Evolutionary conservation across 2,329 filamentous ascomycete species (phyloP), one percentile per base, ranked within the genome.

Genomic region (Lecanicillium sp.): DNA sequence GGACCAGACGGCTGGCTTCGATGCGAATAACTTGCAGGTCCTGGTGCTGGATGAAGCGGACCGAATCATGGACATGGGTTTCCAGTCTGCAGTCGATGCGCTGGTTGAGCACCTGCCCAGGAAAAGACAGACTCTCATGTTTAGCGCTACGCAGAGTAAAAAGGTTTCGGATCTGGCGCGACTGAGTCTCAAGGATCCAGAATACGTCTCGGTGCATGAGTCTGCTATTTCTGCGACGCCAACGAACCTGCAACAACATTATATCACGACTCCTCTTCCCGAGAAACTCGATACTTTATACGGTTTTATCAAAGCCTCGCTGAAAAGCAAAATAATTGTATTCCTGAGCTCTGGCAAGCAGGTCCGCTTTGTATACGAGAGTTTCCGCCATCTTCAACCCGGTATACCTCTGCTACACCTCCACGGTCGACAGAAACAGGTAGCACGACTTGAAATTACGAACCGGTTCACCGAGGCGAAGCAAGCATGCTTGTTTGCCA

Each of bases 1-100:
- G 53, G 90, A 94, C 53, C 89, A 95, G 66, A 96, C 90, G 0
- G 85, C 87, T 1, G 80, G 83, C 14, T 84, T 98, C 55, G 87
- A 90, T 47, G 84, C 90, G 46, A 83, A 92, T 57, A 92, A 94
- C 56, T 60, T 98, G 46, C 86, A 94, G 63, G 85, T 98, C 58
- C 67, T 98, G 36, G 89, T 98, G 0, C 69, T 98, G 41, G 92
- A 98, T 52, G 92, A 98, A 60, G 92, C 92, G 3, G 92, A 98
- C 59, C 78, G 92, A 29, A 95, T 95, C 54, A 80, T 98, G 73
- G 92, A 98, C 55, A 92, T 96, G 87, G 92, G 92, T 5, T 98
- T 98, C 58, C 83, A 94, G 60, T 70, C 73, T 5, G 86, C 86
- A 1, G 81, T 98, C 4, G 92, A 98, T 61, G 92, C 92, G 1